These are phyloP conservation scores for Spiraea crenata DNA, from an alignment of 331 rosid species.

Conservation along the genomic window DNA sequence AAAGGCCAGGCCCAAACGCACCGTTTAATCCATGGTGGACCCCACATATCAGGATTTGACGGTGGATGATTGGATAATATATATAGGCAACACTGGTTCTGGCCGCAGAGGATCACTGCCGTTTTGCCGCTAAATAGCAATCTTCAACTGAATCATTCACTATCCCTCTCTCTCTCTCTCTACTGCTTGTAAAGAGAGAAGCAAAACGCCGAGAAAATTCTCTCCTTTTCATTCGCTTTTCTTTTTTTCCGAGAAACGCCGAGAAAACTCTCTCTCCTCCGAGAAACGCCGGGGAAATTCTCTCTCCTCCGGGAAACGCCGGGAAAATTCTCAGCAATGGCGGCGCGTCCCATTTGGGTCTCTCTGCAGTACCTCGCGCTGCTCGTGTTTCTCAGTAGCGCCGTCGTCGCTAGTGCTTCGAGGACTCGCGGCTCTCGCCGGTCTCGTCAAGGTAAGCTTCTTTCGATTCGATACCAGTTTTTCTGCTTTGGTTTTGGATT, in stretches of 20 bases:
- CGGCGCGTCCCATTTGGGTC: constrained; percentile 3
- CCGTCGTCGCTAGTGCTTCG: constrained; percentile 8
- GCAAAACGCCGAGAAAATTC: not conserved
- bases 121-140: constrained; percentile 21
- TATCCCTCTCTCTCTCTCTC: not conserved
- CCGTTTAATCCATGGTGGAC: too few species aligned
- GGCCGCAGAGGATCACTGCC: not conserved
- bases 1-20: too few species aligned
- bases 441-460: constrained; percentile 25
- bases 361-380: not conserved
- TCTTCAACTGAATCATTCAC: not conserved
- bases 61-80: not conserved
- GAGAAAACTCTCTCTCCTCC: not conserved
- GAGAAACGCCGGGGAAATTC: constrained; percentile 17
- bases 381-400: constrained; percentile 8
- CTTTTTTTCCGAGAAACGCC: constrained; percentile 1
- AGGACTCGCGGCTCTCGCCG: constrained; percentile 12
- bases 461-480: not conserved
- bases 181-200: not conserved
- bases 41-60: not conserved
- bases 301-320: constrained; percentile 3
- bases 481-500: not conserved
- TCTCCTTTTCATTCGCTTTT: not conserved
- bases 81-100: not conserved
- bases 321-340: constrained; percentile 30